Conservation (phyloP, 1,139 yeast species). For the Sugiyamaella sp. region DNA sequence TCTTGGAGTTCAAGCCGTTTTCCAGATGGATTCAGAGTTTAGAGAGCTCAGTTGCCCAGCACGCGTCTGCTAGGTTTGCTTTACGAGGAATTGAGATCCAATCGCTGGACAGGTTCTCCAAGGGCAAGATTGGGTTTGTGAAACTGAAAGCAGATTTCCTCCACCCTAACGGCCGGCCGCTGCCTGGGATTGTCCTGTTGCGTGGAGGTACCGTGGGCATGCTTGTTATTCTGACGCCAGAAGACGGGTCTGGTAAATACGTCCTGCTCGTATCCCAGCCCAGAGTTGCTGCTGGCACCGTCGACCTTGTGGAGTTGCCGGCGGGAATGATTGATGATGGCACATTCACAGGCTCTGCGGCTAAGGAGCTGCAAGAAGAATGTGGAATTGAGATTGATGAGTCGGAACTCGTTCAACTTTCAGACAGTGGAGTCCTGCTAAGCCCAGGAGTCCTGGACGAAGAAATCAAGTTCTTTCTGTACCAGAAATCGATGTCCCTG, state of each 20-base stretch:
- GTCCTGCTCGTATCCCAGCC: conserved; percentile 33
- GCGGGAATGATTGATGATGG: conserved; percentile 38
- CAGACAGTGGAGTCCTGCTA: conserved; percentile 21
- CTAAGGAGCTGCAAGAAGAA: conserved; percentile 35
- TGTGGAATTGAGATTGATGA: conserved; percentile 30
- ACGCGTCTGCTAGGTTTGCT: conserved; percentile 4
- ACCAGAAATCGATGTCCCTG: conserved; percentile 23
- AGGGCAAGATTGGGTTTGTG: conserved; percentile 32
- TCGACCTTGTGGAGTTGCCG: conserved; percentile 32
- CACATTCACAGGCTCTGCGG: conserved; percentile 34
- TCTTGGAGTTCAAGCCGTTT: conserved; percentile 29
- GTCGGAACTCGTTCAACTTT: conserved; percentile 26
- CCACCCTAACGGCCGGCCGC: conserved; percentile 29
- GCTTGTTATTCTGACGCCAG: conserved; percentile 26
- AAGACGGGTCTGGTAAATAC: conserved; percentile 11
- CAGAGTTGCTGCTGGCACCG: conserved; percentile 32
- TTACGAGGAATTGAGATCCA: conserved; percentile 30
- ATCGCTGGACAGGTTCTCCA: conserved; percentile 31
- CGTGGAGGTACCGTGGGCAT: conserved; percentile 36
- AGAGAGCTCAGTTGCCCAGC: conserved; percentile 13
- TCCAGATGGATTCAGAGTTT: conserved; percentile 27
- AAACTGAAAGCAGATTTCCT: conserved; percentile 32
- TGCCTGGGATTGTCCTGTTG: conserved; percentile 35
- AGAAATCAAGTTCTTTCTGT: conserved; percentile 27
- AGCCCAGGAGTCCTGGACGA: conserved; percentile 35